phyloP scores from a whole-genome alignment of 345 rosid genomes.

The Eucalyptus pauciflora region DNA sequence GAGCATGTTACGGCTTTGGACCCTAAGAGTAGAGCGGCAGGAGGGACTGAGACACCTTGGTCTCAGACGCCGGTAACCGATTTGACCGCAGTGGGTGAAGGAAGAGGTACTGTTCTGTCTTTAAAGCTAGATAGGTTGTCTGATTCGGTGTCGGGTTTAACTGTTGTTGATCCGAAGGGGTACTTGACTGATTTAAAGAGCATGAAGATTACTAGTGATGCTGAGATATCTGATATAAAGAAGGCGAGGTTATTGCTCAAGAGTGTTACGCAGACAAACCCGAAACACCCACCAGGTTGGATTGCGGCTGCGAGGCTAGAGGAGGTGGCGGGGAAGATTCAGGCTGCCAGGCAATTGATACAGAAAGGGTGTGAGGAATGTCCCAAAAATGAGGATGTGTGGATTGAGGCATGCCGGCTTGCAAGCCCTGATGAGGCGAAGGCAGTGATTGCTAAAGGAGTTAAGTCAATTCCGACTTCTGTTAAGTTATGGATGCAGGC shows the following conservation, averaged over 20 bases:
- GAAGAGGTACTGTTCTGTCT: constrained; percentile 89
- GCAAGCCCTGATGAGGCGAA: constrained; percentile 85
- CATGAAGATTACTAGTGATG: constrained; percentile 94
- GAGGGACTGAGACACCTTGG: constrained; percentile 91
- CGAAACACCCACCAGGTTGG: constrained; percentile 93
- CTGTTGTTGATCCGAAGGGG: constrained; percentile 93
- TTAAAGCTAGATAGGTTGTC: constrained; percentile 83
- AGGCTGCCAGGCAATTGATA: constrained; percentile 69
- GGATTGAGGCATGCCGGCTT: constrained; percentile 90
- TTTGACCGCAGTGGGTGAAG: constrained; percentile 91
- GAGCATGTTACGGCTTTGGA: constrained; percentile 95
- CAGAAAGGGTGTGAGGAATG: constrained; percentile 91
- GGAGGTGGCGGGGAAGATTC: constrained; percentile 92
- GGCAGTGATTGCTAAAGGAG: constrained; percentile 81
- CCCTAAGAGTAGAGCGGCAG: constrained; percentile 70
- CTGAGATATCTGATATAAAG: constrained; percentile 86
- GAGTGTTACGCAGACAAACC: constrained; percentile 83
- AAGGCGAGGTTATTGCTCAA: constrained; percentile 83
- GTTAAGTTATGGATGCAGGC: constrained; percentile 91
- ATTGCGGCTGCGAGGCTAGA: constrained; percentile 94
- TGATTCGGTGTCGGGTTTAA: constrained; percentile 74
- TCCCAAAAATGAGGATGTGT: constrained; percentile 82
- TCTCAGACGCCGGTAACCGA: constrained; percentile 79
- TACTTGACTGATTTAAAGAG: constrained; percentile 89
- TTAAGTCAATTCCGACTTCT: constrained; percentile 75